Base-by-base conservation (phyloP, 352 stramenopile species). In the Phytophthora tentaculata region DNA sequence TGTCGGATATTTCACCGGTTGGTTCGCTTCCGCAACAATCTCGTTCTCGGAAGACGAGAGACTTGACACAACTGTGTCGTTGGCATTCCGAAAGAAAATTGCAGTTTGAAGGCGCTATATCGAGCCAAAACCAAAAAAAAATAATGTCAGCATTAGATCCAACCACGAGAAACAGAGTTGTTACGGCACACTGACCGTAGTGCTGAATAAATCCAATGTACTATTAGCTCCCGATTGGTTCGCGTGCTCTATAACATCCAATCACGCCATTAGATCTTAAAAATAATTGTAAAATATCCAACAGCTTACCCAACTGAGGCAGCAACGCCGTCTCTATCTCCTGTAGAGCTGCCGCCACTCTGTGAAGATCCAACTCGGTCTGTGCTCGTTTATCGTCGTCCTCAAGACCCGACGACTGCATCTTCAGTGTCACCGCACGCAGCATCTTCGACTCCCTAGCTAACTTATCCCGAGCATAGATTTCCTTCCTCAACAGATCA, bases 71-170 rank as follows among this genome's bases (percentile, higher is more conserved):
- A 92, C 56, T 3, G 75, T 76, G 64, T 90, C 66, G 56, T 88
- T 87, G 8, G 80, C 74, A 54, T 91, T 79, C 41, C 73, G 83
- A 62, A 93, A 95, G 70, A 95, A 93, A 22, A 86, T 87, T 28
- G 84, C 77, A 10, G 86, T 76, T 70, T 93, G 87, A 26, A 95
- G 66, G 3, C 84, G 75, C 83, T 91, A 43, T 23, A 55, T 41
- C 9, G 28, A 59, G 6, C 12, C n/a, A 43, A 64, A 45, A 19
- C 2, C n/a, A n/a, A n/a, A 66, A 49, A 22, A 22, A 24, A 39
- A 23, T 26, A 6, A 12, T 49, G 37, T 23, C 20, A 56, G 17
- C 3, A 24, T 16, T 5, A 41, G 13, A 28, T 4, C 44, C 0
- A 13, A 45, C 0, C n/a, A 16, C 13, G 26, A 56, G 6, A 26